Evolutionary conservation across 495 filamentous ascomycete genomes (phyloP), one percentile per base, ranked within the genome.

Genomic region (Extremus antarcticus): DNA sequence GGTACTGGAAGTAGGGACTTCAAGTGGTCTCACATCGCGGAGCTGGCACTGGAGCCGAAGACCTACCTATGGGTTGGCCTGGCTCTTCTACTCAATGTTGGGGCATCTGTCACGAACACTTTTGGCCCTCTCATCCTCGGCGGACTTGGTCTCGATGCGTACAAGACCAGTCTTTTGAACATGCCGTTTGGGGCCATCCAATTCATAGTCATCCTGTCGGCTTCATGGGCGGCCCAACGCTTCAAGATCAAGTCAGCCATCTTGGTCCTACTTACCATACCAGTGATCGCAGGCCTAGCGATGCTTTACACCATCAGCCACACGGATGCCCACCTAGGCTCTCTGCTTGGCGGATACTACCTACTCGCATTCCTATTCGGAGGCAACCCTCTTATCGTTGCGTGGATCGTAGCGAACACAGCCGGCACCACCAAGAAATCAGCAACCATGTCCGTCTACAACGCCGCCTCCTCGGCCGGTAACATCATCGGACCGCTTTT

Each of bases 271-370:
- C 69, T 84, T 43, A 67, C 80, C 50, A 49, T 79, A 0, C 79
- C 80, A 1, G 77, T 83, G 0, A 65, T 85, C 10, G 73, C 71
- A 0, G 82, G 82, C 1, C 66, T 84, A 0, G 70, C 73, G 0
- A 65, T 84, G 38, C 67, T 84, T 0, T 82, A 82, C 56, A 70
- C 70, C 4, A 54, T 84, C 0, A 68, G 75, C 0, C 73, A 74
- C 3, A 70, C 57, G 19, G 58, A 65, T 16, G 55, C 66, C 0
- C 59, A 74, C 3, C 70, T 72, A 13, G 69, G 71, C 1, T 60
- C 71, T 0, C 55, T 81, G 23, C 72, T 84, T 20, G 73, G 69
- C 0, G 81, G 76, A 0, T 86, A 82, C 58, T 86, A 85, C 56
- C 66, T 84, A 0, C 73, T 83, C 0, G 74, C 79, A 0, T 81